Conservation (phyloP, 495 filamentous ascomycete genomes). For the Aspergillus saccharolyticus region DNA sequence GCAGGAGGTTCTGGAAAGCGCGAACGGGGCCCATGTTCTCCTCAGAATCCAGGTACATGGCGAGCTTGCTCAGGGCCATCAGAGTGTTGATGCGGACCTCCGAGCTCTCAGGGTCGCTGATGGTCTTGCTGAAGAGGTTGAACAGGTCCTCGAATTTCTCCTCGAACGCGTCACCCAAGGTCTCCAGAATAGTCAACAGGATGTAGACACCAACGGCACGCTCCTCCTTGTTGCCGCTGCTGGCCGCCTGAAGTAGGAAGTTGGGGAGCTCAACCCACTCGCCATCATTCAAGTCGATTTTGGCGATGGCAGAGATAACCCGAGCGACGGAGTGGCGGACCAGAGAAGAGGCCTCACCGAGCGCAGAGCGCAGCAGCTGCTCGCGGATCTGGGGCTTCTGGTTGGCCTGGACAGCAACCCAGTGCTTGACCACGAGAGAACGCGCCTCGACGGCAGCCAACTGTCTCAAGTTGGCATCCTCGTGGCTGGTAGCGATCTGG, state of each 20-base stretch:
- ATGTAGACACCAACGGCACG: slow-evolving; percentile 90
- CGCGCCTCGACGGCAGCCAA: slow-evolving; percentile 84
- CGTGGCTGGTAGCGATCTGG: slow-evolving; percentile 74
- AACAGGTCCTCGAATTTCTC: slow-evolving; percentile 75
- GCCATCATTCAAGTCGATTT: slow-evolving; percentile 77
- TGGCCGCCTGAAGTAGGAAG: slow-evolving; percentile 67
- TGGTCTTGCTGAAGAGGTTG: slow-evolving; percentile 77
- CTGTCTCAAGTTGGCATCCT: slow-evolving; percentile 69
- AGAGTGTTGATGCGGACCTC: slow-evolving; percentile 94
- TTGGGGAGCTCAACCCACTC: slow-evolving; percentile 81
- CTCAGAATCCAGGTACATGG: slow-evolving; percentile 81
- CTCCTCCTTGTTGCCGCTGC: slow-evolving; percentile 64
- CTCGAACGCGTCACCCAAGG: slow-evolving; percentile 70
- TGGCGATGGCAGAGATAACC: slow-evolving; percentile 80
- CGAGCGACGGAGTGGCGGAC: slow-evolving; percentile 83
- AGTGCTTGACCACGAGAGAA: slow-evolving; percentile 79
- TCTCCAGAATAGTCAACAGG: slow-evolving; percentile 84
- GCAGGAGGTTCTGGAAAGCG: slow-evolving; percentile 71
- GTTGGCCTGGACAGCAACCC: slow-evolving; percentile 55
- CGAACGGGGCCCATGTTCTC: slow-evolving; percentile 68
- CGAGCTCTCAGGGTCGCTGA: slow-evolving; percentile 82
- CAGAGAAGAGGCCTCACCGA: slow-evolving; percentile 67
- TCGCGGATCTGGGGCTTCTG: slow-evolving; percentile 76
- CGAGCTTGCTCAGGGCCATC: slow-evolving; percentile 82
- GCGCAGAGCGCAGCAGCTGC: slow-evolving; percentile 73